Evolutionary conservation across 345 rosid genomes (phyloP).

Genomic region (Salix purpurea): DNA sequence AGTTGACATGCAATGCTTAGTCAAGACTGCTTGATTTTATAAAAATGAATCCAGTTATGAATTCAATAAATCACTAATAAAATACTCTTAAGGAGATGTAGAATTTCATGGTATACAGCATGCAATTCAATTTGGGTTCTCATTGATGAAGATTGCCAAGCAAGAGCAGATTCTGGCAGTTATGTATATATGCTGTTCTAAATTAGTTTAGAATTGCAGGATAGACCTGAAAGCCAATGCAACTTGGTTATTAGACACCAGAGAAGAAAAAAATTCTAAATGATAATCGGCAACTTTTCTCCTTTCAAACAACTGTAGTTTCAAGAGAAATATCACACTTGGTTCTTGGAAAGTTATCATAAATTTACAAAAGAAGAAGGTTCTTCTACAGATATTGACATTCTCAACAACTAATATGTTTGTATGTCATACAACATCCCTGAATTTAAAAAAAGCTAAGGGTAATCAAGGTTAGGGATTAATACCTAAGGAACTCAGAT

Average conservation of each 20-base stretch:
- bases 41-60: background rate
- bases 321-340: background rate
- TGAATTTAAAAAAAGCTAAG: background rate
- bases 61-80: background rate
- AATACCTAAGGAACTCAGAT: slow-evolving; percentile 64
- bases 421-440: background rate
- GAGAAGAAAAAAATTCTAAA: background rate
- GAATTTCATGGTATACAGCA: background rate
- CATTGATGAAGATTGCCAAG: background rate
- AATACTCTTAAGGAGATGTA: background rate
- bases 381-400: background rate
- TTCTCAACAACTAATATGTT: background rate
- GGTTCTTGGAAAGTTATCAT: background rate
- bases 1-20: background rate
- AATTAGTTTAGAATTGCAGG: background rate
- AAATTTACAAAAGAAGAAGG: background rate
- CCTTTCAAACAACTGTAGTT: background rate
- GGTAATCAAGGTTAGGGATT: background rate
- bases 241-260: too few species aligned
- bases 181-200: too few species aligned
- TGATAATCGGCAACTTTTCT: background rate
- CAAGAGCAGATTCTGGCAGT: background rate
- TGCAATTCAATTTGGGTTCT: background rate
- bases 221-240: background rate
- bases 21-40: background rate